Conservation (phyloP, 805 yeast species). For the Millerozyma miso region DNA sequence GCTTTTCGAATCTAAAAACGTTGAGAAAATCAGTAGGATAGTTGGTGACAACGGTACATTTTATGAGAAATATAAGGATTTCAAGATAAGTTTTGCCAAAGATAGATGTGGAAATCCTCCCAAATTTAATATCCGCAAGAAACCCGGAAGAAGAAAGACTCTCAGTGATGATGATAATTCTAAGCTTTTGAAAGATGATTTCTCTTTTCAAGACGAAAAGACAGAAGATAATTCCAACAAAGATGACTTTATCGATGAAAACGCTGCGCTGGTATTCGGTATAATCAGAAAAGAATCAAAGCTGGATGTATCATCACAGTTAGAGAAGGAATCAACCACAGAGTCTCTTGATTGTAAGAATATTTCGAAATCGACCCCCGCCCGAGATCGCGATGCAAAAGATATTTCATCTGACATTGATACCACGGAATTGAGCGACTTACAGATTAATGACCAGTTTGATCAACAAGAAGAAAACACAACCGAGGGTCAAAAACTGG, state of each 20-base stretch:
- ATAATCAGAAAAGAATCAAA: conserved; percentile 23
- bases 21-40: conserved; percentile 30
- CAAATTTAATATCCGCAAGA: conserved; percentile 46
- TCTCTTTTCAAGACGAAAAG: not conserved
- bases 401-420: not conserved
- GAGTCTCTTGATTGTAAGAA: not conserved
- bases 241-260: conserved; percentile 19
- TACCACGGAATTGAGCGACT: not conserved
- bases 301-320: conserved; percentile 2
- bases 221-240: not conserved
- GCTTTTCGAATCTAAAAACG: conserved; percentile 39
- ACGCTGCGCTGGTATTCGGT: conserved; percentile 44
- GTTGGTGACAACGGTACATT: conserved; percentile 32
- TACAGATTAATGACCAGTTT: too few relatives aligned
- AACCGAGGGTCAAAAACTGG: not conserved
- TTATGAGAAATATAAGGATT: conserved; percentile 44
- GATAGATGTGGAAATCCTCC: conserved; percentile 80
- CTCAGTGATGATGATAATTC: not conserved
- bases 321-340: not conserved
- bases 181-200: not conserved
- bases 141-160: conserved; percentile 13
- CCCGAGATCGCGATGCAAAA: not conserved
- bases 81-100: conserved; percentile 66
- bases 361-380: not conserved
- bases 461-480: not conserved